Conservation (phyloP, 1,284 basidiomycete species). For the Meripilus lineatus region DNA sequence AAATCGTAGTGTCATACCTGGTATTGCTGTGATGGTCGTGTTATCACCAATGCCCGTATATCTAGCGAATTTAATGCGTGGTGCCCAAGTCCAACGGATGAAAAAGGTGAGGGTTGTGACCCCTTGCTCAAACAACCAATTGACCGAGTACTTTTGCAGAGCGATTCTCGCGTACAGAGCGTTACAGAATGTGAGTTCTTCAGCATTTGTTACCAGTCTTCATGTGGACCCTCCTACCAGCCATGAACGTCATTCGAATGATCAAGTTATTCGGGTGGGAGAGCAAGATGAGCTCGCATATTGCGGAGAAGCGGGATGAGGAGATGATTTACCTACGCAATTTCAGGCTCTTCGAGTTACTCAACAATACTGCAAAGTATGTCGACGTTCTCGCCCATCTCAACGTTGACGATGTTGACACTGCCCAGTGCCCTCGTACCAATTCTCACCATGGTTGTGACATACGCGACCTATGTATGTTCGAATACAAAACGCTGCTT, state of each 20-base stretch:
- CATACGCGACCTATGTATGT: conserved; percentile 55
- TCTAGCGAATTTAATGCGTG: conserved; percentile 25
- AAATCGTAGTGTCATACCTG: conserved; percentile 38
- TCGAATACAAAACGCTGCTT: neutral
- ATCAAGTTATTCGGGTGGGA: conserved; percentile 60
- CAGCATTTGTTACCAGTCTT: no score
- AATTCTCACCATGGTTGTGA: conserved; percentile 64
- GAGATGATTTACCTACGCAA: conserved; percentile 48
- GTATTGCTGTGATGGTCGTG: conserved; percentile 46
- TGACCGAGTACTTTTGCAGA: conserved; percentile 36
- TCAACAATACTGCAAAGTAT: conserved; percentile 35
- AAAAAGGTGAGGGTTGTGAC: conserved; percentile 22
- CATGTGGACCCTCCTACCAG: no score
- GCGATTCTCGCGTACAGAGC: conserved; percentile 44
- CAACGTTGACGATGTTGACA: no score
- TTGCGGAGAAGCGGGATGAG: conserved; percentile 47
- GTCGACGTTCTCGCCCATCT: no score
- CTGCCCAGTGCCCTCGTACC: conserved; percentile 52
- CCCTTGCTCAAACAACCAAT: neutral
- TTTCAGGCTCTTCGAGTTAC: conserved; percentile 34
- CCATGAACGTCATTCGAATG: conserved; percentile 43
- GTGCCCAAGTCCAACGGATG: conserved; percentile 28
- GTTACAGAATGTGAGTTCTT: conserved; percentile 40
- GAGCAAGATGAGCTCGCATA: conserved; percentile 36
- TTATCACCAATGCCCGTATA: conserved; percentile 47